Evolutionary conservation across 129 eudicot genomes (phyloP).

Genomic region (Artemisia annua): DNA sequence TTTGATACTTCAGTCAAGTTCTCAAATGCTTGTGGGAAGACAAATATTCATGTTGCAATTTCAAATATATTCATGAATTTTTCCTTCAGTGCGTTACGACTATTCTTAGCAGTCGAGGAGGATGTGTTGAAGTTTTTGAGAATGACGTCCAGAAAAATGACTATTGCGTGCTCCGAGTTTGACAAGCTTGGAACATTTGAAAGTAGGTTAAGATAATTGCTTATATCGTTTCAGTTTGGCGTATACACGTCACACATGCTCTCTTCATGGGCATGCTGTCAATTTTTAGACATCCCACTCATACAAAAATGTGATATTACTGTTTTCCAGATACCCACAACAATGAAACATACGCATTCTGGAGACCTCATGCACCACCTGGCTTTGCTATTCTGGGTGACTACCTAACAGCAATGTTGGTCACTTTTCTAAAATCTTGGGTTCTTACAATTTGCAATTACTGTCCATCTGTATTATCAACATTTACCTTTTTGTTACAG

Average conservation of each 20-base stretch:
- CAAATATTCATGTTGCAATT: slow-evolving; percentile 67
- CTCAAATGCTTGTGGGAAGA: slow-evolving; percentile 82
- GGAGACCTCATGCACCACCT: slow-evolving; percentile 99
- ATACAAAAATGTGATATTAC: not conserved
- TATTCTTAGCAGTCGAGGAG: slow-evolving; percentile 93
- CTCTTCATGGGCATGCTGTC: not conserved
- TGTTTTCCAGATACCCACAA: slow-evolving; percentile 48
- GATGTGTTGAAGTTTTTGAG: slow-evolving; percentile 83
- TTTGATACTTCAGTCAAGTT: slow-evolving; percentile 85
- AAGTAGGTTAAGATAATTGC: slow-evolving; percentile 42
- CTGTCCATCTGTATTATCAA: not conserved
- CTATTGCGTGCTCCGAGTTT: slow-evolving; percentile 83
- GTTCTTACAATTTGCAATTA: not conserved
- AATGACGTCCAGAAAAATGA: slow-evolving; percentile 77
- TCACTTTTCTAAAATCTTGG: slow-evolving; percentile 24
- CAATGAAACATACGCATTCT: slow-evolving; percentile 78
- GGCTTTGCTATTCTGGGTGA: slow-evolving; percentile 97
- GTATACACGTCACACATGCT: slow-evolving; percentile 16
- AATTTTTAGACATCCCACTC: not conserved
- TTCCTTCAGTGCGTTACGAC: slow-evolving; percentile 80
- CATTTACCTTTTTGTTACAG: slow-evolving; percentile 42
- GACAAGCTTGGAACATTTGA: slow-evolving; percentile 82
- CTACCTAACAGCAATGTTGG: slow-evolving; percentile 92
- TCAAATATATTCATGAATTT: slow-evolving; percentile 97
- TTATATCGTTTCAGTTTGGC: not conserved